Base-by-base conservation (phyloP, 768 basidiomycete genomes). In the Multifurca ochricompacta region DNA sequence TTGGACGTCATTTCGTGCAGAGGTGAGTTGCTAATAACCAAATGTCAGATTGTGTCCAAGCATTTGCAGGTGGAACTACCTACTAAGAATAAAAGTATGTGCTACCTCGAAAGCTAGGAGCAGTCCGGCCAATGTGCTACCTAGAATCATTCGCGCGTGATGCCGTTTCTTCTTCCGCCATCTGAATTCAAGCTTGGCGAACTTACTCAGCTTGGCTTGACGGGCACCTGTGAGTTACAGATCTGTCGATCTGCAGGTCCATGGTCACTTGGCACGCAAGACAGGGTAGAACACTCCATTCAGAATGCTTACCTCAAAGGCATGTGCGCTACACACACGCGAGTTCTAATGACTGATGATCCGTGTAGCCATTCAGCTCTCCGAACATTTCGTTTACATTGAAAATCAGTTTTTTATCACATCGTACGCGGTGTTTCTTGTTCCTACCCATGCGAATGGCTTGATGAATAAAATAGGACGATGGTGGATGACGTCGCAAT, bases 311-410 rank as follows among this genome's bases (percentile, higher is more conserved):
- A 97, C 65, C 71, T 91, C 53, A 85, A 93, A 77, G 90, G 91
- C 87, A 31, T 14, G 39, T 25, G 11, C 21, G 14, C 43, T 1
- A 5, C 16, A 11, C 9, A 16, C 6, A 3, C 11, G 13, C 23
- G 10, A 36, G 18, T 25, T 40, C 4, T 36, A 45, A 43, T 32
- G 13, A 21, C 21, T 18, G 19, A 56, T 30, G n/a, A 31, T 10
- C 18, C 14, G 13, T 21, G 4, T 47, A 93, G 91, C 91, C 9
- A 96, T 96, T 50, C 85, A 94, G 64, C 73, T 88, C 64, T 94
- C 92, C 23, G 92, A 97, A 62, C 92, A 96, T 65, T 99, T 98
- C 65, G 89, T 99, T 31, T 99, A 99, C 71, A 96, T 99, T 59
- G 95, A 97, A 67, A 92, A 93, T 61, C 90, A 92, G 66, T 92